Conservation (phyloP, 352 stramenopile species). For the Blastocystis sp. region DNA sequence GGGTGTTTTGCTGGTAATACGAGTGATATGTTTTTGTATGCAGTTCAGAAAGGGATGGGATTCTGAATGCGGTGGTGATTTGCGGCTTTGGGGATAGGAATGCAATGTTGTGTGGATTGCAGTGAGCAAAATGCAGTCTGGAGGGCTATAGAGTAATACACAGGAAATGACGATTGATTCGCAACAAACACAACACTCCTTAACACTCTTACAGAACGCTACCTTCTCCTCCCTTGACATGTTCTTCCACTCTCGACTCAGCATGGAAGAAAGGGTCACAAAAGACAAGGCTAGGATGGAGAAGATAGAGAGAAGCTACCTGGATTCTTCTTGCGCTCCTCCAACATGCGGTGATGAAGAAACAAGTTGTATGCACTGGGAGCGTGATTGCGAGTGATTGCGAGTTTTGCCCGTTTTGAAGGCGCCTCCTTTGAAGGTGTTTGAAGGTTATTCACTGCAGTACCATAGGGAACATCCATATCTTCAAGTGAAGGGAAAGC, state of each 20-base stretch:
- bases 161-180: not conserved
- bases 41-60: no score
- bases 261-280: not conserved
- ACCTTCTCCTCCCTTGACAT: not conserved
- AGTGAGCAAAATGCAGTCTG: not conserved
- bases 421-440: not conserved
- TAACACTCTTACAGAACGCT: not conserved
- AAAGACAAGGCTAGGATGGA: not conserved
- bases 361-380: slow-evolving; percentile 10
- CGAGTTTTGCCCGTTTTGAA: not conserved
- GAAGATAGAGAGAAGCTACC: not conserved
- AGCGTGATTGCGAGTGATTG: not conserved
- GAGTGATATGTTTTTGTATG: no score
- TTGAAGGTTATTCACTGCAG: no score
- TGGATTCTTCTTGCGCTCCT: slow-evolving; percentile 21
- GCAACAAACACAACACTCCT: not conserved
- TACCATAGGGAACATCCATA: not conserved
- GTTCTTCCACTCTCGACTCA: not conserved
- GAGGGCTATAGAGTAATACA: not conserved
- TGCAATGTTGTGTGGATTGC: not conserved
- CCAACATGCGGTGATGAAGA: not conserved
- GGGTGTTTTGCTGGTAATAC: no score
- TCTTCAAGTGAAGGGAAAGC: not conserved
- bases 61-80: no score
- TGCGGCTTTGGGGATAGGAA: not conserved